A percentile compares a stretch with the other conserved stretches of the same genome.
phyloP scores from a whole-genome alignment of 2,329 filamentous ascomycete species.

The Exophiala lecanii-corni region DNA sequence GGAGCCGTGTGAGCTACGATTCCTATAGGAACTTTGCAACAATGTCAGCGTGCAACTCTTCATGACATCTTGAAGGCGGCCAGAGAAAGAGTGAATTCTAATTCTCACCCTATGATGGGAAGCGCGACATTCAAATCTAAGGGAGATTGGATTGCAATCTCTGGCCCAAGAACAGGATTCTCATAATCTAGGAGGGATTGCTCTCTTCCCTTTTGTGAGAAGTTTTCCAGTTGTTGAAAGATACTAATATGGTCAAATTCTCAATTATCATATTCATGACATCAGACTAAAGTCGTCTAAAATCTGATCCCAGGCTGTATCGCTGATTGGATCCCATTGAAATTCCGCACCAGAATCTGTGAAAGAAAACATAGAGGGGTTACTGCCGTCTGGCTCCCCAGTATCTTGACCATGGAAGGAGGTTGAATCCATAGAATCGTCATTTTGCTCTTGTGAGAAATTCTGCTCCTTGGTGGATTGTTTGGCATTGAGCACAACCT shows the following conservation, averaged over 20 bases:
- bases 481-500: not conserved
- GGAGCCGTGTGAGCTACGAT: not conserved
- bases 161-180: not conserved
- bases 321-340: not conserved
- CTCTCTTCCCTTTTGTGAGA: not conserved
- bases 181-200: conserved; percentile 1
- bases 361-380: conserved; percentile 1
- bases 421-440: not conserved
- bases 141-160: not conserved
- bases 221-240: not conserved
- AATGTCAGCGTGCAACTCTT: not conserved
- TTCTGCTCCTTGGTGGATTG: not conserved
- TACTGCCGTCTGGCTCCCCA: not conserved
- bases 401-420: not conserved
- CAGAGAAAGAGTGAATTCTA: not conserved
- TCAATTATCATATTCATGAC: not conserved
- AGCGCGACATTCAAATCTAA: not conserved
- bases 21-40: not conserved
- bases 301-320: not conserved
- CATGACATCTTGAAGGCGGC: not conserved
- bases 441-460: not conserved
- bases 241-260: not conserved
- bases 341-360: not conserved
- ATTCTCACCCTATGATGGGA: not conserved
- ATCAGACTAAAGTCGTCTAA: not conserved